Evolutionary conservation across 2,329 filamentous ascomycete genomes (phyloP), one percentile per base, ranked within the genome.

Genomic region (Alternaria panax): DNA sequence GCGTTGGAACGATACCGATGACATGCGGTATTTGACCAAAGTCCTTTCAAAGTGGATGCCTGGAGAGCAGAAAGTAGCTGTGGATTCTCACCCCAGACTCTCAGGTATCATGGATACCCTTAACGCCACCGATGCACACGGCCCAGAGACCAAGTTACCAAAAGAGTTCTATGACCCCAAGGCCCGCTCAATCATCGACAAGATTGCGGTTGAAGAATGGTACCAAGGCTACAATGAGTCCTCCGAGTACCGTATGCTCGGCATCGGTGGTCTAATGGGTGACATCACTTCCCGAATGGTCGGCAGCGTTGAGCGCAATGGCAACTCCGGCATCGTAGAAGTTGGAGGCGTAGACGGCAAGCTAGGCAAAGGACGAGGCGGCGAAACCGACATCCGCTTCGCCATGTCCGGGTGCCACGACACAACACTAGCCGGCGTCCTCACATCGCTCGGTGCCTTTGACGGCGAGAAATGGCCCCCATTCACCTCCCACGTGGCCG

Each of bases 41-140:
- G 80, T 91, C 59, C 88, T 93, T 54, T 88, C 90, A 34, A 92
- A 91, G 76, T 96, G 90, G 87, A 96, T 98, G 91, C 92, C 92
- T 0, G 84, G 87, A 7, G 84, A 84, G 45, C 75, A 76, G 28
- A 84, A 85, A 38, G 88, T 97, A 8, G 91, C 90, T 25, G 92
- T 98, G 8, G 93, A 97, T 77, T 89, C 89, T 1, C 89, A 90
- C 60, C 95, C 95, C 0, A 85, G 93, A 43, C 83, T 98, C 12
- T 93, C 89, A 6, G 95, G 95, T 53, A 90, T 99, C 70, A 92
- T 96, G 90, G 95, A 99, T 79, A 95, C 92, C 0, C 86, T 98
- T 72, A 98, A 97, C 75, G 88, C 92, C 7, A 96, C 92, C 0
- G 83, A 91, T 12, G 94, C 93, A 2, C 95, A 98, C 75, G 92